Evolutionary conservation across 805 yeast species (phyloP).

Genomic region (Pichia scutulata): DNA sequence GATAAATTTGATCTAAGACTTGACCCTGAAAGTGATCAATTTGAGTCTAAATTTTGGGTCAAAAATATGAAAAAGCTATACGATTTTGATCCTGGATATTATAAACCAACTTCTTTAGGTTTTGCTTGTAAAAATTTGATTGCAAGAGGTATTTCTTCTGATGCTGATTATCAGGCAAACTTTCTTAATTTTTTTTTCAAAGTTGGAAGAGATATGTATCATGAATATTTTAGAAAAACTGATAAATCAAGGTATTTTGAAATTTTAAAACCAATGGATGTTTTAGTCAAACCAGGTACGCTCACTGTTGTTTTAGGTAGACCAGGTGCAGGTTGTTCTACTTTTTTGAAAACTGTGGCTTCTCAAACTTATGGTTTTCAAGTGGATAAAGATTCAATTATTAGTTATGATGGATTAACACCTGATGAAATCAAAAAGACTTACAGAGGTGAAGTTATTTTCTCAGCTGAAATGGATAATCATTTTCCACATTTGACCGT

Average conservation of each 20-base stretch:
- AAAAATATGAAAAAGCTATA: constrained; percentile 50
- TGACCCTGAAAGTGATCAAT: constrained; percentile 53
- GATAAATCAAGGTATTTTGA: constrained; percentile 26
- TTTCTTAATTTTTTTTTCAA: constrained; percentile 38
- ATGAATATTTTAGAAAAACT: constrained; percentile 20
- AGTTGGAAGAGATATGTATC: constrained; percentile 25
- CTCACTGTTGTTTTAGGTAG: constrained; percentile 64
- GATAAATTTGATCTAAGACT: constrained; percentile 32
- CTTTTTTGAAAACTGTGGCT: constrained; percentile 51
- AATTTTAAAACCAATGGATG: constrained; percentile 58
- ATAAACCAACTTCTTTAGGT: constrained; percentile 53
- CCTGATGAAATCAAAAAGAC: constrained; percentile 40
- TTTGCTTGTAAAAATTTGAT: constrained; percentile 50
- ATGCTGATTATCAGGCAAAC: constrained; percentile 59
- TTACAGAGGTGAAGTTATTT: constrained; percentile 60
- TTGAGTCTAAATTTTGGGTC: constrained; percentile 59
- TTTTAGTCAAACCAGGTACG: constrained; percentile 50
- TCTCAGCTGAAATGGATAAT: constrained; percentile 57
- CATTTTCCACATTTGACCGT: constrained; percentile 65
- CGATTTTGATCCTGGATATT: constrained; percentile 52
- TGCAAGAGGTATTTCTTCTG: constrained; percentile 60
- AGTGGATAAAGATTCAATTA: constrained; percentile 36
- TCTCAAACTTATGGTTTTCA: constrained; percentile 53
- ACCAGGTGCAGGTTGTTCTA: constrained; percentile 74
- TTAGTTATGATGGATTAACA: constrained; percentile 47